Evolutionary conservation across 108 stramenopile species (phyloP), one percentile per base, ranked within the genome.

Genomic region (Hondaea fermentalgiana): DNA sequence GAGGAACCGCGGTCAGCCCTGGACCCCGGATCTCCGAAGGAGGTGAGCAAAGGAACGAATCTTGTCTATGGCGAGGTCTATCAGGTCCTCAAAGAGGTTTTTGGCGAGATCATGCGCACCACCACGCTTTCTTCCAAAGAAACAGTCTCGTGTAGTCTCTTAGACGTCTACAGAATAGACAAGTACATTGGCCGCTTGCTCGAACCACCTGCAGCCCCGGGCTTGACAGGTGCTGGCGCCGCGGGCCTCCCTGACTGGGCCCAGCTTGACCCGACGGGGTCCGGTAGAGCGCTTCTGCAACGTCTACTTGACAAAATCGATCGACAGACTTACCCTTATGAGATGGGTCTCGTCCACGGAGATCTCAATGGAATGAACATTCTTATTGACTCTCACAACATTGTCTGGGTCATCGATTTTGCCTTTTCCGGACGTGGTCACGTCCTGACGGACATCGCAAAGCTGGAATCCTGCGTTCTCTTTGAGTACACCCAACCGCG

Each of bases 321-420:
- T 23, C 76, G 51, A 12, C 45, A 35, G 6, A 23, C 44, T 12
- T 23, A 83, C 49, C 6, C 76, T 16, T 83, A 83, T 35, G 45
- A 83, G n/a, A 53, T 35, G 45, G 51, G 76, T 6, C 51, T 83
- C 25, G 76, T 83, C 12, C 76, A 83, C 28, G 76, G 76, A 43
- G 76, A 83, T 28, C 51, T 83, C 10, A 83, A 83, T 83, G 76
- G 76, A 0, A 47, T 53, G 76, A 83, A 83, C 49, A 45, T 83
- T 10, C 51, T 83, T 2, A 83, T 83, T 35, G 76, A 83, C 76
- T 83, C 76, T 6, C 49, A 83, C 25, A 53, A 53, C 12, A 83
- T 83, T 23, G 76, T 83, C 23, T 83, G 76, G 76, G 10, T 83
- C 10, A 83, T 83, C 4, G 76, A 83, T 45, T 83, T 83, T 83